Conservation (phyloP, 208 protist species). For the Leishmania gerbilli region DNA sequence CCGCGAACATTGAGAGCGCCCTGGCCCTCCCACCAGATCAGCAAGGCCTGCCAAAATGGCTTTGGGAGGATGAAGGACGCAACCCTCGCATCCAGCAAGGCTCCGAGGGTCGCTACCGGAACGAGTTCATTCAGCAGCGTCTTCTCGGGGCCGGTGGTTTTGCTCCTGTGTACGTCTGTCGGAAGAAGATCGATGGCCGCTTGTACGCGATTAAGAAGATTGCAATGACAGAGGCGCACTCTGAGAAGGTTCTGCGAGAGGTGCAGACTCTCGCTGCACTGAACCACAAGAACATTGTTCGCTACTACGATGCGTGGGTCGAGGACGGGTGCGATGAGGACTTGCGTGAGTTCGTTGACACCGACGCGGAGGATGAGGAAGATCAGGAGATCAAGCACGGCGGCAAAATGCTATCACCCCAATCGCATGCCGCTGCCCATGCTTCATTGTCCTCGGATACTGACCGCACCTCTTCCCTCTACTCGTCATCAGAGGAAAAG, state of each 20-base stretch:
- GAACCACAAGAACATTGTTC: slow-evolving; percentile 86
- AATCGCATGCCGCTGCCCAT: not conserved
- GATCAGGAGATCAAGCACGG: slow-evolving; percentile 27
- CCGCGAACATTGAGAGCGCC: slow-evolving; percentile 31
- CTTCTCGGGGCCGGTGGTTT: slow-evolving; percentile 80
- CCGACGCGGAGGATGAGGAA: slow-evolving; percentile 35
- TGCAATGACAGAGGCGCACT: slow-evolving; percentile 60
- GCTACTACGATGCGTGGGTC: slow-evolving; percentile 91
- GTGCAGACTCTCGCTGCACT: slow-evolving; percentile 80
- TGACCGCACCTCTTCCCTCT: slow-evolving; percentile 1
- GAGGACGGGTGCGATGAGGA: slow-evolving; percentile 85
- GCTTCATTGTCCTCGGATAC: slow-evolving; percentile 17
- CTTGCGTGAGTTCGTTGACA: slow-evolving; percentile 55
- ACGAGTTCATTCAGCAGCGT: slow-evolving; percentile 84
- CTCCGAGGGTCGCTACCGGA: slow-evolving; percentile 64
- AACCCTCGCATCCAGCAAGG: slow-evolving; percentile 50
- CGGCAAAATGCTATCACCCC: not conserved
- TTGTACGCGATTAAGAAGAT: slow-evolving; percentile 90
- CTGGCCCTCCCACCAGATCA: slow-evolving; percentile 29
- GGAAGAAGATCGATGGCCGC: slow-evolving; percentile 82
- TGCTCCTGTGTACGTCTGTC: slow-evolving; percentile 84
- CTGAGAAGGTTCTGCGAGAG: slow-evolving; percentile 66
- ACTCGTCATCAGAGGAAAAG: slow-evolving; percentile 12
- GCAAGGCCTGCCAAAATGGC: slow-evolving; percentile 63
- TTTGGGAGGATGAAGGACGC: slow-evolving; percentile 70